Evolutionary conservation across 2,329 filamentous ascomycete genomes (phyloP), one percentile per base, ranked within the genome.

Genomic region (Apiospora sp.): DNA sequence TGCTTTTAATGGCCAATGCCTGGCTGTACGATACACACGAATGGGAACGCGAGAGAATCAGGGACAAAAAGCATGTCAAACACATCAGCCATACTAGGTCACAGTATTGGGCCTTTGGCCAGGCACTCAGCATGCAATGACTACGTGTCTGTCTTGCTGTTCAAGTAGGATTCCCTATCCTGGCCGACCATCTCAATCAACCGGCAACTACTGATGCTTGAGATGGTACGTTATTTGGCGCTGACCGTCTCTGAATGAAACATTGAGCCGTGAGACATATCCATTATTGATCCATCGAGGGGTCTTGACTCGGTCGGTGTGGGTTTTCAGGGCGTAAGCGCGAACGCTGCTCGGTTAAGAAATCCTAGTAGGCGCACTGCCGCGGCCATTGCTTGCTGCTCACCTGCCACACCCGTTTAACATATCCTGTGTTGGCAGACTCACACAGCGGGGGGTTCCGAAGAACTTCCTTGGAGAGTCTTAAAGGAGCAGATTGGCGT

Each of bases 201-300:
- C 54, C 54, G 16, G 54, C 54, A 30, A 61, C 54, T 37, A 34
- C 16, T 61, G 54, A 10, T 16, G 16, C 14, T 27, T 16, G 13
- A 16, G 10, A 34, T 61, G 58, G 58, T 64, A 64, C 22, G 58
- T 41, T 64, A 41, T 41, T 37, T 64, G 22, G 58, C 22, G 58
- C 58, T 41, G 58, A 64, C 58, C 58, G 58, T 64, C 34, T 64
- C 30, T 64, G 58, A 16, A 64, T n/a, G 58, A 61, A 61, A 61
- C 54, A 61, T 37, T 19, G 27, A 61, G 14, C 13, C 34, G 54
- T 19, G 27, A 61, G 54, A 61, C 54, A 61, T 37, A 34, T 34
- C 27, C 54, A 61, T 12, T 37, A 34, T 61, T 61, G 16, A 30
- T 61, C 27, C 27, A 51, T 24, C n/a, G 16, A 61, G 54, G 54